phyloP scores from a whole-genome alignment of 805 yeast species.

The Candida tibetensis region DNA sequence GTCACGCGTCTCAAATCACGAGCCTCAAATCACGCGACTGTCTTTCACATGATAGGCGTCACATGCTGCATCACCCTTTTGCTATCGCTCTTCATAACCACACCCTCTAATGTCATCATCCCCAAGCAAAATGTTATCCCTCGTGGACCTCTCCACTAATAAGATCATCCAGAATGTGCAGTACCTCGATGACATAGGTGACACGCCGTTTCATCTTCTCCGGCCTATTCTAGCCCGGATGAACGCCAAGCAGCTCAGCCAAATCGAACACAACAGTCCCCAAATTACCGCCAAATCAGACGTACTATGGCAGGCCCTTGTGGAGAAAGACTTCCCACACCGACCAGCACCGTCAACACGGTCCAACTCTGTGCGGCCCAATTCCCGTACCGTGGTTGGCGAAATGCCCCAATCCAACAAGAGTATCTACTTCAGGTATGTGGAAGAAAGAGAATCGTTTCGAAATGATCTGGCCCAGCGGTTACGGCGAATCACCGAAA shows the following conservation, averaged over 20 bases:
- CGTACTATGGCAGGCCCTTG: constrained; percentile 43
- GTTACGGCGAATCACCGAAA: constrained; percentile 40
- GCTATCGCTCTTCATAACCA: too few species aligned
- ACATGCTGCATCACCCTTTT: too few species aligned
- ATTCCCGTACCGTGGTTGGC: background rate
- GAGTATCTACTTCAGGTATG: constrained; percentile 38
- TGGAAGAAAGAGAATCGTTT: constrained; percentile 41
- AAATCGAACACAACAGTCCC: constrained; percentile 43
- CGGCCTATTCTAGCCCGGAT: constrained; percentile 46
- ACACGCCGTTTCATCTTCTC: constrained; percentile 42
- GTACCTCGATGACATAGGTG: constrained; percentile 11
- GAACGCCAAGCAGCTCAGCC: constrained; percentile 32
- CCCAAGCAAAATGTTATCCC: constrained; percentile 7
- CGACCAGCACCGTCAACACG: constrained; percentile 27
- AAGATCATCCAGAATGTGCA: constrained; percentile 10
- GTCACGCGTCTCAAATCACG: too few species aligned
- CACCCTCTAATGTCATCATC: too few species aligned
- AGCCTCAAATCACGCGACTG: too few species aligned
- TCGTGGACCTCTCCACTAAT: constrained; percentile 11
- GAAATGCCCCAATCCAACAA: constrained; percentile 36
- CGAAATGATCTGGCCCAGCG: constrained; percentile 44
- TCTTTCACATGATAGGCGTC: too few species aligned
- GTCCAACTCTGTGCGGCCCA: too few species aligned
- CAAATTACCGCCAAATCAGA: constrained; percentile 42
- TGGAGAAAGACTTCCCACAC: constrained; percentile 47